A percentile compares a stretch with the other conserved stretches of the same genome.
These are phyloP conservation scores for Spinacia oleracea DNA, from an alignment of 179 eudicot species.

Conservation along the genomic window DNA sequence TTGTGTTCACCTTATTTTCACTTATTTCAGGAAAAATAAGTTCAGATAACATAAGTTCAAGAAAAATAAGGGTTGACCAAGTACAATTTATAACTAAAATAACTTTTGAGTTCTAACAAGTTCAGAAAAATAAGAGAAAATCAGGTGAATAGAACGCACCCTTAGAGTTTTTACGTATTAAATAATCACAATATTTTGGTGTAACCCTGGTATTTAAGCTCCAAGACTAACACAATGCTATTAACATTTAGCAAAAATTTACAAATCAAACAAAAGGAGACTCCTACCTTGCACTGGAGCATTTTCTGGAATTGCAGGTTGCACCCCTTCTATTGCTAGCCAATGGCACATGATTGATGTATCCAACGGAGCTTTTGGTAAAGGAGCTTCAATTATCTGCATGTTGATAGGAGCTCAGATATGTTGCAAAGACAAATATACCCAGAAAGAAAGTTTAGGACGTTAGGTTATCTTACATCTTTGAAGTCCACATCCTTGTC, in stretches of 20 bases:
- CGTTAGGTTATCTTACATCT: constrained; percentile 52
- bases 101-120: too few species aligned
- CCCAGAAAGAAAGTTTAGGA: not conserved
- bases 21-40: too few species aligned
- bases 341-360: constrained; percentile 73
- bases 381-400: constrained; percentile 93
- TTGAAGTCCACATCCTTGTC: constrained; percentile 89
- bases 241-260: too few species aligned
- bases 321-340: constrained; percentile 97
- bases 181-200: not conserved
- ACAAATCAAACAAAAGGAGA: not conserved
- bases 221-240: not conserved
- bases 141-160: too few species aligned
- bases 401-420: constrained; percentile 4
- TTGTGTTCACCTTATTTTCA: too few species aligned
- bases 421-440: not conserved
- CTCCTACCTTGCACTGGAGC: constrained; percentile 72
- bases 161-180: too few species aligned
- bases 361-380: constrained; percentile 90
- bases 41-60: too few species aligned
- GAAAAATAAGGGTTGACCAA: too few species aligned
- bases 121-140: too few species aligned
- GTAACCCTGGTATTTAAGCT: not conserved
- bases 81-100: too few species aligned
- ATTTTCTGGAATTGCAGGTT: constrained; percentile 92